phyloP scores from a whole-genome alignment of 345 rosid species.

The Populus alba region DNA sequence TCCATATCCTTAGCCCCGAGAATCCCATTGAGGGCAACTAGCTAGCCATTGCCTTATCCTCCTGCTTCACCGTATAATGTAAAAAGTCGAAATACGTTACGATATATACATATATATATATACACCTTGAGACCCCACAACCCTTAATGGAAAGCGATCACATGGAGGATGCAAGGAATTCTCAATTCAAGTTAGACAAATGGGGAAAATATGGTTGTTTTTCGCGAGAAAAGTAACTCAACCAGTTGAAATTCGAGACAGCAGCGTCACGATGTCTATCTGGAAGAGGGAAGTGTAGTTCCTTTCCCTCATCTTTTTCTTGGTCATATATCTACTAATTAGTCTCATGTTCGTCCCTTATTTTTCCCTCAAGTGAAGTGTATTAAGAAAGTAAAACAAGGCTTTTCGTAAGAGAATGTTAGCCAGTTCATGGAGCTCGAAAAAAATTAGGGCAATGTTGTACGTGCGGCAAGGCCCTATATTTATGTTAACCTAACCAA shows the following conservation, averaged over 20 bases:
- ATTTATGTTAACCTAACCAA: background rate
- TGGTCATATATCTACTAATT: background rate
- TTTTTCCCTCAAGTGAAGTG: background rate
- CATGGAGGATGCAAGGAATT: too few relatives aligned
- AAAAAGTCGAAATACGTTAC: background rate
- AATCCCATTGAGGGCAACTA: constrained; percentile 27
- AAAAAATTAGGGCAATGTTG: background rate
- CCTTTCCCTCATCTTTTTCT: background rate
- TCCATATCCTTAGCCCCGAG: constrained; percentile 16
- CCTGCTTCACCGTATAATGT: background rate
- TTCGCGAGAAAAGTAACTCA: constrained; percentile 14
- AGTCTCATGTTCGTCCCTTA: background rate
- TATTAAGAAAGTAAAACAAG: background rate
- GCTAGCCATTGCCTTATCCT: background rate
- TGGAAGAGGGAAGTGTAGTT: constrained; percentile 21
- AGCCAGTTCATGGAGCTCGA: too few relatives aligned
- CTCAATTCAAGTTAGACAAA: too few relatives aligned
- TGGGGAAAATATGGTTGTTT: background rate
- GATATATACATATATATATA: background rate
- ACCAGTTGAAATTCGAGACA: constrained; percentile 5
- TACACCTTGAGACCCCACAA: too few relatives aligned
- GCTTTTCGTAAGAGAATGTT: background rate
- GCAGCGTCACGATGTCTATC: constrained; percentile 19
- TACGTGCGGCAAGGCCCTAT: background rate
- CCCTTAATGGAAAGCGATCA: too few relatives aligned